A percentile compares a stretch with the other conserved stretches of the same genome.
phyloP scores from a whole-genome alignment of 495 filamentous ascomycete genomes.

The Daldinia decipiens region DNA sequence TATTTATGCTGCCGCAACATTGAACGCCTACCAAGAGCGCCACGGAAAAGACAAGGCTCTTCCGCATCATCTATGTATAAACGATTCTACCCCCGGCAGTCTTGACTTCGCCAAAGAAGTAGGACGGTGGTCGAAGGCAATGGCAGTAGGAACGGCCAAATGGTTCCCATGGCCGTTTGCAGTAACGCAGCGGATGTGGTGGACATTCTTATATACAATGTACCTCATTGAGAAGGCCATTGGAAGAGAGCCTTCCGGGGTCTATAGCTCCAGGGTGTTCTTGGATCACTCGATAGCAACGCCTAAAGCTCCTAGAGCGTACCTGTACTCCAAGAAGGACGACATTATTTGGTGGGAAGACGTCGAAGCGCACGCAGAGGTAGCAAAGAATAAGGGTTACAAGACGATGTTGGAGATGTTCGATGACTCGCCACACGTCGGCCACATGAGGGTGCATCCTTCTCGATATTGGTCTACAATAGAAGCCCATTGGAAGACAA shows the following conservation, averaged over 20 bases:
- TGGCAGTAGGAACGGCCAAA: conserved; percentile 59
- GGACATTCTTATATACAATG: conserved; percentile 47
- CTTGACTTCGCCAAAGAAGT: conserved; percentile 60
- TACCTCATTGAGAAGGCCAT: conserved; percentile 46
- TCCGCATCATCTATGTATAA: conserved; percentile 59
- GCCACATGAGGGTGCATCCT: conserved; percentile 63
- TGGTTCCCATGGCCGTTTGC: conserved; percentile 57
- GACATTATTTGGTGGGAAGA: conserved; percentile 65
- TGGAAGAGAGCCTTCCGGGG: conserved; percentile 51
- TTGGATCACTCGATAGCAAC: conserved; percentile 48
- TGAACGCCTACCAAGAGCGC: conserved; percentile 56
- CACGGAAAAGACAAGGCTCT: conserved; percentile 51
- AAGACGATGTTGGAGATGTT: conserved; percentile 58
- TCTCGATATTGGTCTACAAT: conserved; percentile 65
- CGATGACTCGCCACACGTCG: conserved; percentile 64
- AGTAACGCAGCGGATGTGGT: conserved; percentile 56
- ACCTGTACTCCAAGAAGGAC: conserved; percentile 65
- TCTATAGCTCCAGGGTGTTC: conserved; percentile 50
- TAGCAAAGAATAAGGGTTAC: conserved; percentile 56
- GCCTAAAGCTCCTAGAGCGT: conserved; percentile 51
- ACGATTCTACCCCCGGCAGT: conserved; percentile 64
- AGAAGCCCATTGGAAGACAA: conserved; percentile 53
- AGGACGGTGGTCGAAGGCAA: conserved; percentile 60
- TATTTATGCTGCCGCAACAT: conserved; percentile 49
- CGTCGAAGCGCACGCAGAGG: conserved; percentile 61